phyloP scores from a whole-genome alignment of 139 green algal species.

The Marvania coccoides region DNA sequence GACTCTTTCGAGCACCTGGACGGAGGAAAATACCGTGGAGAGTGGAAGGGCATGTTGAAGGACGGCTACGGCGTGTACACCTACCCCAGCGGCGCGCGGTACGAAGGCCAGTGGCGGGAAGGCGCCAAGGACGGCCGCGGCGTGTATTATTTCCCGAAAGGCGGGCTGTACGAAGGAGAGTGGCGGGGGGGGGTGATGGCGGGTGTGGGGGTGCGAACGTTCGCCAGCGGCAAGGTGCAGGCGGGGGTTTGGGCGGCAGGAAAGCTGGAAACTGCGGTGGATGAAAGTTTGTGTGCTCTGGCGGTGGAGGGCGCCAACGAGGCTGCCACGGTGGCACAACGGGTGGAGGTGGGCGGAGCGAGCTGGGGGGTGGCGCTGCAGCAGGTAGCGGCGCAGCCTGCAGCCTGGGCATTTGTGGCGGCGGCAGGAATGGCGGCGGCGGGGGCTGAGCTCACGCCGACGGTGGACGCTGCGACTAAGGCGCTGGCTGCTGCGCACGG shows the following conservation, averaged over 20 bases:
- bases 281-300: conserved; percentile 58
- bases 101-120: conserved; percentile 70
- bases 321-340: conserved; percentile 43
- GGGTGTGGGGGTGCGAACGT: conserved; percentile 63
- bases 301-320: conserved; percentile 57
- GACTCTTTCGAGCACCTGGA: conserved; percentile 61
- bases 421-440: conserved; percentile 6
- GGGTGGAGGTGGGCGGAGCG: conserved; percentile 23
- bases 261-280: conserved; percentile 43
- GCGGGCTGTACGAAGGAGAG: conserved; percentile 76
- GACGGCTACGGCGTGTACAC: conserved; percentile 68
- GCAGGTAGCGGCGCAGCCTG: conserved; percentile 7
- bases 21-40: conserved; percentile 62
- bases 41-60: conserved; percentile 69
- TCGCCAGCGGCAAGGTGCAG: conserved; percentile 53
- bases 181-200: conserved; percentile 55
- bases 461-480: neutral
- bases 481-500: conserved; percentile 14
- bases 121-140: conserved; percentile 69
- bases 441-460: conserved; percentile 10
- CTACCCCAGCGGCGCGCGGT: conserved; percentile 61
- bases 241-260: conserved; percentile 56
- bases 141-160: conserved; percentile 74
- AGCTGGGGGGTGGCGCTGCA: neutral
- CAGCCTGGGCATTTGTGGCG: conserved; percentile 14